These are phyloP conservation scores for Dendrobium huoshanense DNA, from an alignment of 106 monocot genomes.

Conservation along the genomic window DNA sequence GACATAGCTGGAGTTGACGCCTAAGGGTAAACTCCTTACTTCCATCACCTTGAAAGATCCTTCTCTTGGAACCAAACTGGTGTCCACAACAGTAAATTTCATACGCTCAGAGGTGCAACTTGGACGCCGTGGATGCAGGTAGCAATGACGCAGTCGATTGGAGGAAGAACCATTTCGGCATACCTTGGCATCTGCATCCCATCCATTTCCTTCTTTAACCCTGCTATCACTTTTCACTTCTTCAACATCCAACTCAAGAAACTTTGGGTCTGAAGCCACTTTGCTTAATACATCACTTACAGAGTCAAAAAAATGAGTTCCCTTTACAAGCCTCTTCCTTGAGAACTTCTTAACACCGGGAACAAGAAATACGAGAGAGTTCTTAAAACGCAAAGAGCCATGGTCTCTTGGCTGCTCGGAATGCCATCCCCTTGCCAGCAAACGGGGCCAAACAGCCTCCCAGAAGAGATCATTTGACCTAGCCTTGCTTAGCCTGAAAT, in stretches of 20 bases:
- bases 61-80: slow-evolving; percentile 42
- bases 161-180: slow-evolving; percentile 17
- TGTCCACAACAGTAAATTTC: slow-evolving; percentile 77
- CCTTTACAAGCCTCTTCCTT: slow-evolving; percentile 70
- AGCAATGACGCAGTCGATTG: slow-evolving; percentile 19
- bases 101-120: slow-evolving; percentile 28
- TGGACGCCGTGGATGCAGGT: slow-evolving; percentile 32
- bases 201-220: slow-evolving; percentile 27
- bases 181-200: not conserved
- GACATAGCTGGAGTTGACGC: slow-evolving; percentile 5
- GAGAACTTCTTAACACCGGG: slow-evolving; percentile 82
- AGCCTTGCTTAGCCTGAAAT: slow-evolving; percentile 83
- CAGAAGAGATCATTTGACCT: slow-evolving; percentile 89
- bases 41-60: slow-evolving; percentile 39
- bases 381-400: slow-evolving; percentile 18
- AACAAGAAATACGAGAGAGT: slow-evolving; percentile 62
- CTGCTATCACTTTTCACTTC: slow-evolving; percentile 12
- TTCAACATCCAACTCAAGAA: slow-evolving; percentile 63
- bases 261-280: slow-evolving; percentile 71
- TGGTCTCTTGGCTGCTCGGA: slow-evolving; percentile 70
- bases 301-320: slow-evolving; percentile 90
- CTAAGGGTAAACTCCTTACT: slow-evolving; percentile 44
- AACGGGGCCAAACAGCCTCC: slow-evolving; percentile 96
- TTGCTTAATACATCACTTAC: slow-evolving; percentile 81
- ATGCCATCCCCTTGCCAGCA: slow-evolving; percentile 86